Evolutionary conservation across 108 stramenopile species (phyloP), one percentile per base, ranked within the genome.

Genomic region (Cylindrotheca fusiformis): DNA sequence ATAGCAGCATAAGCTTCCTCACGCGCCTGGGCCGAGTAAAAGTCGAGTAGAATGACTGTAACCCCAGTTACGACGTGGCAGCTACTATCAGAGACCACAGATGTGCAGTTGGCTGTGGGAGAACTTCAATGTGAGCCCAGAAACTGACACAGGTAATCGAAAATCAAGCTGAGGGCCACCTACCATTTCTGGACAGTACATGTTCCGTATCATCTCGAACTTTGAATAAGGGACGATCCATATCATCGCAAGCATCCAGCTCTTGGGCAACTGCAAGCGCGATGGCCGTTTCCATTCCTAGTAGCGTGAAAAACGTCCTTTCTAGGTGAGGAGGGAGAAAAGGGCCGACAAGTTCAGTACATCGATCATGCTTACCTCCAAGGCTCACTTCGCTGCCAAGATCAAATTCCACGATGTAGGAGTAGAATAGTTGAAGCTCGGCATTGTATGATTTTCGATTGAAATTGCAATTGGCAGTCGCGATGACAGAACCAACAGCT

Each of bases 341-440:
- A n/a, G n/a, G n/a, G n/a, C n/a, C n/a, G n/a, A n/a, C n/a, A n/a
- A n/a, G n/a, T n/a, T n/a, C n/a, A n/a, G n/a, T n/a, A n/a, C n/a
- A n/a, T n/a, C n/a, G n/a, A n/a, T n/a, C n/a, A n/a, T n/a, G 14
- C 36, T 41, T 10, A 41, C 36, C 36, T 41, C 14, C 36, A 6
- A 41, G 14, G 5, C 18, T 8, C 1, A 28, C 30, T 19, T 48
- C 32, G 10, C 47, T 33, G 17, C 41, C 45, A 20, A 8, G 23
- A 6, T 44, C 29, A 22, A 67, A 67, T 31, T 72, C 63, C 1
- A 65, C 63, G 23, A 26, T 26, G 53, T 72, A 72, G 17, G 52
- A 33, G 51, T 72, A 72, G 30, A 52, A 52, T 14, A 72, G 63
- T 46, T 72, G 71, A 17, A 72, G 63, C 29, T 65, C 58, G 57